Conservation (phyloP, 1,284 basidiomycete species). For the Cryptococcus sp. region DNA sequence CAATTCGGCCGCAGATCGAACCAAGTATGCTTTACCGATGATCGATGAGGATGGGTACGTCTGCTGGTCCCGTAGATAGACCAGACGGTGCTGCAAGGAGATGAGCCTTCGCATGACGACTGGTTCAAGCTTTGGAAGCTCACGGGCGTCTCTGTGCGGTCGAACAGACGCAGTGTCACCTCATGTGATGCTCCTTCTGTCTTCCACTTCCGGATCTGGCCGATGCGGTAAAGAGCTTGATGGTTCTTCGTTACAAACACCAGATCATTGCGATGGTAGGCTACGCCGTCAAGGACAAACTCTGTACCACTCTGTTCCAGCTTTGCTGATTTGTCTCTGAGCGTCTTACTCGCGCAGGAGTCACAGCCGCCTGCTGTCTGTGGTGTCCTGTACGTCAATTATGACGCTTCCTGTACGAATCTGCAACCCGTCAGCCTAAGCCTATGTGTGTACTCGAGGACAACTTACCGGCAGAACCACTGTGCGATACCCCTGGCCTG, state of each 20-base stretch:
- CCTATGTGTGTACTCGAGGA: neutral
- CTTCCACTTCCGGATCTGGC: constrained; percentile 9
- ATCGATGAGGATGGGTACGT: too few relatives aligned
- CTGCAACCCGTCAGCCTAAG: neutral
- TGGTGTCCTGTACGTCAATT: constrained; percentile 5
- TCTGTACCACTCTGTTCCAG: neutral
- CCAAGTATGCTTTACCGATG: too few relatives aligned
- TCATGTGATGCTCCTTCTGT: neutral
- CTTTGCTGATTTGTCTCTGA: neutral
- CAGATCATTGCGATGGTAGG: constrained; percentile 24
- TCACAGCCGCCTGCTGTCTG: constrained; percentile 3
- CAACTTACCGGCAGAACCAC: constrained; percentile 11
- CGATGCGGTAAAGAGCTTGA: constrained; percentile 20
- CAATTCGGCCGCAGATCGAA: too few relatives aligned
- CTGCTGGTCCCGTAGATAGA: too few relatives aligned
- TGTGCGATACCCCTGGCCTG: neutral
- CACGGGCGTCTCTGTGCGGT: neutral
- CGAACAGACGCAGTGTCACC: constrained; percentile 4
- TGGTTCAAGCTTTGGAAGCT: neutral
- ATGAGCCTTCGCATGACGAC: too few relatives aligned
- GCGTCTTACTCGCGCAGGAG: constrained; percentile 8
- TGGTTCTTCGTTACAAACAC: constrained; percentile 18
- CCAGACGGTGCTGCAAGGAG: too few relatives aligned
- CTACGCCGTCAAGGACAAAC: constrained; percentile 1
- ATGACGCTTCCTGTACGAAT: constrained; percentile 9